These are phyloP conservation scores for Mortierella sp. DNA, from an alignment of 371 early-diverging fungal species.

Conservation along the genomic window DNA sequence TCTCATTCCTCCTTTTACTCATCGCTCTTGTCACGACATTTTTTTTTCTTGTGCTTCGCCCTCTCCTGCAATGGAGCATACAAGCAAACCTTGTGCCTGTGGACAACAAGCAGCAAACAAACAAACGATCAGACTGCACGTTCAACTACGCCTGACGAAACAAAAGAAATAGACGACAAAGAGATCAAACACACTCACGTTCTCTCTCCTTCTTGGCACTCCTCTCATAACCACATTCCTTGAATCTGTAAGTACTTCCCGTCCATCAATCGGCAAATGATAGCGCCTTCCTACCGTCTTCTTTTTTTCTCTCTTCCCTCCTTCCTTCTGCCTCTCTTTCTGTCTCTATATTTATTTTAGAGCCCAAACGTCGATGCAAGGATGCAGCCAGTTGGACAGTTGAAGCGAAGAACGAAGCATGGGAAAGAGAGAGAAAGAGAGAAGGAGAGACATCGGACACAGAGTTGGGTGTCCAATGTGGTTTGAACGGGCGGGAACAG, in stretches of 20 bases:
- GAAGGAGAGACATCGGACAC: no score
- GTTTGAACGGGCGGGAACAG: not conserved
- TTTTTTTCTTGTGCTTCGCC: not conserved
- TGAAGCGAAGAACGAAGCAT: not conserved
- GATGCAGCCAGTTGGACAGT: not conserved
- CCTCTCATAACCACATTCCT: not conserved
- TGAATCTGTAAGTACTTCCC: not conserved
- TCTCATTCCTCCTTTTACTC: not conserved
- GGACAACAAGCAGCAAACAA: not conserved
- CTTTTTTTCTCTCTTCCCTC: not conserved
- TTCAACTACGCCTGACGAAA: no score
- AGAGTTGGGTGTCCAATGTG: not conserved
- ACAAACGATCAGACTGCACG: not conserved
- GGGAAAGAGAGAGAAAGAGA: not conserved
- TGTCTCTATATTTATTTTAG: not conserved
- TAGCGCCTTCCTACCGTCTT: not conserved
- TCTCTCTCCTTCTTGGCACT: conserved; percentile 2
- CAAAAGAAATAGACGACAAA: no score
- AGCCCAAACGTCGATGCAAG: not conserved
- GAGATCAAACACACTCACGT: not conserved
- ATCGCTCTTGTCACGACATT: not conserved
- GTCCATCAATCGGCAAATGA: not conserved
- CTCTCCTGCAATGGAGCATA: not conserved
- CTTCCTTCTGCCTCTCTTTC: not conserved
- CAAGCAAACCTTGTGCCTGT: no score